Conservation (phyloP, 345 rosid genomes). For the Draba incana region DNA sequence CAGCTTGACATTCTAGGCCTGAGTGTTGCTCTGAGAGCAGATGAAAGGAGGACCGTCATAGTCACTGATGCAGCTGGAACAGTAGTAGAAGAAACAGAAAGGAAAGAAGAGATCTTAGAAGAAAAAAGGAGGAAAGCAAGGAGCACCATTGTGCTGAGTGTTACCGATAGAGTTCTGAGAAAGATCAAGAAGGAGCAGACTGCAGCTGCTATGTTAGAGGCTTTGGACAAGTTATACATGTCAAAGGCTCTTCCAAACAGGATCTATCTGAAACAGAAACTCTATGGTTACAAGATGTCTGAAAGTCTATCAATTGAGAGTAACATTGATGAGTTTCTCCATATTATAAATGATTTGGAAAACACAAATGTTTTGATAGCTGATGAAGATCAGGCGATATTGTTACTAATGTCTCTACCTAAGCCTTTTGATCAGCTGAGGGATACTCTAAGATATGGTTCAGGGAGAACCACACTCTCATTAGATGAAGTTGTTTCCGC, state of each 20-base stretch:
- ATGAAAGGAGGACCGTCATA: too few species aligned
- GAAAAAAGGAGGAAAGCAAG: not conserved
- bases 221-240: not conserved
- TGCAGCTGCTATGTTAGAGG: not conserved
- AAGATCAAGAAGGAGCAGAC: not conserved
- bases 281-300: not conserved
- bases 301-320: too few species aligned
- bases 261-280: not conserved
- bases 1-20: slow-evolving; percentile 1
- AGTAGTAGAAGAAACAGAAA: not conserved
- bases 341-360: too few species aligned
- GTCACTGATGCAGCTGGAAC: not conserved
- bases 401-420: not conserved
- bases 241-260: not conserved
- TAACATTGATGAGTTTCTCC: too few species aligned
- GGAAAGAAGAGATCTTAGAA: not conserved
- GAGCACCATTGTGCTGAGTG: not conserved
- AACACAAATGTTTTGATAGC: too few species aligned
- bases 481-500: not conserved
- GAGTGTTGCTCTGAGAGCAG: not conserved
- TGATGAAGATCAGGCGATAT: not conserved
- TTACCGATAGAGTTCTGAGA: not conserved
- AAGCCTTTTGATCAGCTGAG: not conserved
- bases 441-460: not conserved
- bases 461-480: fast-evolving